Conservation (phyloP, 148 eudicot species). For the Vaccinium myrtillus region DNA sequence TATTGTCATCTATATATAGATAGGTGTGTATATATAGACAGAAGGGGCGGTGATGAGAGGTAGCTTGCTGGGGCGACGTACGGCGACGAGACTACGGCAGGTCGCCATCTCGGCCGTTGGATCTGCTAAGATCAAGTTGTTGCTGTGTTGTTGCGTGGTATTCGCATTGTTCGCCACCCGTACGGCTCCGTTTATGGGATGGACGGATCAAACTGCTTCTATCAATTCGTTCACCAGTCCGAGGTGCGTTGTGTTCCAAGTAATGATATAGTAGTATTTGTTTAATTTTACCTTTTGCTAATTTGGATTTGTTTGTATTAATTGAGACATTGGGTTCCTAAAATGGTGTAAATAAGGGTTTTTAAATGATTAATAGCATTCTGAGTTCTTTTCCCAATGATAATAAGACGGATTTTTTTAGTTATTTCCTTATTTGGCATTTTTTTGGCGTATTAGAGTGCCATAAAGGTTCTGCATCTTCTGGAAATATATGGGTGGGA, state of each 20-base stretch:
- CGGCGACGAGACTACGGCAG: slow-evolving; percentile 41
- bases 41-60: slow-evolving; percentile 41
- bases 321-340: neutral
- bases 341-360: neutral
- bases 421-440: neutral
- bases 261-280: neutral
- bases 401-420: neutral
- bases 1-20: neutral
- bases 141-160: slow-evolving; percentile 44
- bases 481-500: neutral
- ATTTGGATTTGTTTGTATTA: neutral
- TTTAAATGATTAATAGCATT: neutral
- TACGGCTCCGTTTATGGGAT: slow-evolving; percentile 45
- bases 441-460: neutral
- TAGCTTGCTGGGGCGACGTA: slow-evolving; percentile 53
- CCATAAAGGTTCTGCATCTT: neutral
- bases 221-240: slow-evolving; percentile 23
- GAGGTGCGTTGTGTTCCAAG: slow-evolving; percentile 25
- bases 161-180: slow-evolving; percentile 36
- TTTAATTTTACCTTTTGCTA: neutral
- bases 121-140: slow-evolving; percentile 55
- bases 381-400: neutral
- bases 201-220: slow-evolving; percentile 29
- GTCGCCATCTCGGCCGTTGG: slow-evolving; percentile 41
- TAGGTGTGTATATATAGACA: neutral